Evolutionary conservation across 1,284 basidiomycete genomes (phyloP).

Genomic region (Cutaneotrichosporon cyanovorans): DNA sequence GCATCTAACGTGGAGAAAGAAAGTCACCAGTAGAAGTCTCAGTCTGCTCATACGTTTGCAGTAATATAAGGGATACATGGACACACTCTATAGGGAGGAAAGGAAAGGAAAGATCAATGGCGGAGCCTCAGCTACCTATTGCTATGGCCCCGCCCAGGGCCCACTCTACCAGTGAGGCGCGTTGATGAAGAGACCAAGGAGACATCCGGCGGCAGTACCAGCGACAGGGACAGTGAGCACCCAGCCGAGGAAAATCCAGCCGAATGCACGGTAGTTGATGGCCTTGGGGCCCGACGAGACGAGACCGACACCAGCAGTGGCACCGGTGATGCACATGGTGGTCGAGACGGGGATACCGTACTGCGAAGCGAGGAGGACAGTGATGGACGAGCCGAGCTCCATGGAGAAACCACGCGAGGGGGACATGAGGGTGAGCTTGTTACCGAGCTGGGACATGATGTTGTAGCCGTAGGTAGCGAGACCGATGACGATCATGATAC

Average conservation of each 20-base stretch:
- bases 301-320: conserved; percentile 41
- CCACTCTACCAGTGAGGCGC: conserved; percentile 28
- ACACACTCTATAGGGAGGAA: too few species aligned
- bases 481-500: conserved; percentile 46
- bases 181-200: conserved; percentile 46
- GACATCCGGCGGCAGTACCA: conserved; percentile 41
- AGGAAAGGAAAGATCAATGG: too few species aligned
- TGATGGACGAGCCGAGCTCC: conserved; percentile 49
- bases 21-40: too few species aligned
- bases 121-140: too few species aligned
- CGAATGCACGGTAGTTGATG: conserved; percentile 41
- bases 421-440: conserved; percentile 48
- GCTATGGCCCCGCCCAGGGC: too few species aligned
- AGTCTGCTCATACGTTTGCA: too few species aligned
- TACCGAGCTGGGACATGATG: conserved; percentile 46
- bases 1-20: too few species aligned
- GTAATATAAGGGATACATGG: too few species aligned
- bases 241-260: conserved; percentile 41
- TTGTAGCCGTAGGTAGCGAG: conserved; percentile 48
- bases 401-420: conserved; percentile 50
- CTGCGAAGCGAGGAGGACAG: conserved; percentile 48
- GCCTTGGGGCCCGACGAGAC: conserved; percentile 44
- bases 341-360: conserved; percentile 44
- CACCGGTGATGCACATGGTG: conserved; percentile 43
- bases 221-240: conserved; percentile 48